Percentiles rank a stretch among this genome's conserved stretches.
Conservation (phyloP, 352 stramenopile species). For the Peronospora destructor region DNA sequence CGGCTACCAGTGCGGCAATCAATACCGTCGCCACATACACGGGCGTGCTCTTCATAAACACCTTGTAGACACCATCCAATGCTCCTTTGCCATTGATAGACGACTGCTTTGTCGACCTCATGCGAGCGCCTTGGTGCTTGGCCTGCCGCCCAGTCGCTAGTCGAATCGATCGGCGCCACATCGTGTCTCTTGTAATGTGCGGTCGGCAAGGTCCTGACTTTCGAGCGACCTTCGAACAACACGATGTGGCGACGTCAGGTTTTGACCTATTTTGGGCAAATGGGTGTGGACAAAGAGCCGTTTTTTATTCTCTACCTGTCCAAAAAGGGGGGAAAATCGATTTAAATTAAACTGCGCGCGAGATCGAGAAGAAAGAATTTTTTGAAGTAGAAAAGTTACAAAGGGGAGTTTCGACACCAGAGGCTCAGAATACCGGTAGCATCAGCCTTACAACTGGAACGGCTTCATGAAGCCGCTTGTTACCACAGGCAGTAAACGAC, state of each 20-base stretch:
- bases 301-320: constrained; percentile 14
- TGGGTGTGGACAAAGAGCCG: constrained; percentile 24
- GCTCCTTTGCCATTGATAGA: constrained; percentile 71
- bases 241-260: too few species aligned
- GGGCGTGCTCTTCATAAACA: constrained; percentile 79
- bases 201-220: constrained; percentile 8
- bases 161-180: constrained; percentile 55
- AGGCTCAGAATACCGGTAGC: neutral
- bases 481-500: constrained; percentile 17
- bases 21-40: constrained; percentile 79
- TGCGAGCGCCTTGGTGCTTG: constrained; percentile 37
- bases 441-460: neutral
- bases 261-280: too few species aligned
- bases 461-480: constrained; percentile 16
- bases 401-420: neutral
- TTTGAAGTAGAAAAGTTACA: constrained; percentile 16
- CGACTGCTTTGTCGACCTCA: constrained; percentile 58
- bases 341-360: constrained; percentile 16
- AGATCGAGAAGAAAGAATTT: constrained; percentile 33
- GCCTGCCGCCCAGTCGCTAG: constrained; percentile 33
- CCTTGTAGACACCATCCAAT: constrained; percentile 57
- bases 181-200: constrained; percentile 29
- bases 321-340: constrained; percentile 21
- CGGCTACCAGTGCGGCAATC: constrained; percentile 54
- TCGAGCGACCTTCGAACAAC: constrained; percentile 16